Evolutionary conservation across 768 basidiomycete genomes (phyloP).

Genomic region (Russula sp.): DNA sequence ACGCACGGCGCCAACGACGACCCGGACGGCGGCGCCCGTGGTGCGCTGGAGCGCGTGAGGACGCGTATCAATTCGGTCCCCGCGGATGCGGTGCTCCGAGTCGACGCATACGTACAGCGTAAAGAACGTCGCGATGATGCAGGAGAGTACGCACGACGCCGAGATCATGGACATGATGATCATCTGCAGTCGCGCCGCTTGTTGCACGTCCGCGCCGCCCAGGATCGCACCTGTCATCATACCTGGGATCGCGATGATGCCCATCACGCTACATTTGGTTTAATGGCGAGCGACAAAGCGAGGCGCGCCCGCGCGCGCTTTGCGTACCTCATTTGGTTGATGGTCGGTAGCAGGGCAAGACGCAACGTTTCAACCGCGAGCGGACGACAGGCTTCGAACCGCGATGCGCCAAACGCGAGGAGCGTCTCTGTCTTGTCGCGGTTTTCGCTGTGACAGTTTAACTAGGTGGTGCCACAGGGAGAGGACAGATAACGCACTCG

Average conservation of each 20-base stretch:
- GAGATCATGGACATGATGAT: constrained; percentile 94
- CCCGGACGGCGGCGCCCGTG: not conserved
- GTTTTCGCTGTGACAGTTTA: constrained; percentile 50
- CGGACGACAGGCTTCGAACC: constrained; percentile 77
- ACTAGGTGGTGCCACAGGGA: not conserved
- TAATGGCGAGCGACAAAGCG: not conserved
- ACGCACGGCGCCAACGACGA: not conserved
- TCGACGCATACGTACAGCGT: constrained; percentile 62
- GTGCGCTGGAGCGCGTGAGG: constrained; percentile 16
- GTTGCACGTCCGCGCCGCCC: constrained; percentile 75
- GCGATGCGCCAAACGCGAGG: constrained; percentile 77
- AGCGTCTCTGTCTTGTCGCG: constrained; percentile 79
- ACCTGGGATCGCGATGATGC: constrained; percentile 74
- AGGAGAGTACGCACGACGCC: constrained; percentile 63
- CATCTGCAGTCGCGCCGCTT: constrained; percentile 84
- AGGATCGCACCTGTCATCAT: constrained; percentile 94
- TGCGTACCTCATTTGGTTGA: constrained; percentile 77
- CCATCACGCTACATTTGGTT: constrained; percentile 46
- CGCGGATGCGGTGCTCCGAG: constrained; percentile 52
- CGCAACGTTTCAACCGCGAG: constrained; percentile 73
- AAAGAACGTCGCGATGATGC: constrained; percentile 55
- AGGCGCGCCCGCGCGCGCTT: not conserved
- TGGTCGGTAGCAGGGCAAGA: constrained; percentile 69
- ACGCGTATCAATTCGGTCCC: constrained; percentile 47
- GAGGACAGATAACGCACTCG: constrained; percentile 38